phyloP scores from a whole-genome alignment of 768 basidiomycete species.

The Xanthoconium stramineum region DNA sequence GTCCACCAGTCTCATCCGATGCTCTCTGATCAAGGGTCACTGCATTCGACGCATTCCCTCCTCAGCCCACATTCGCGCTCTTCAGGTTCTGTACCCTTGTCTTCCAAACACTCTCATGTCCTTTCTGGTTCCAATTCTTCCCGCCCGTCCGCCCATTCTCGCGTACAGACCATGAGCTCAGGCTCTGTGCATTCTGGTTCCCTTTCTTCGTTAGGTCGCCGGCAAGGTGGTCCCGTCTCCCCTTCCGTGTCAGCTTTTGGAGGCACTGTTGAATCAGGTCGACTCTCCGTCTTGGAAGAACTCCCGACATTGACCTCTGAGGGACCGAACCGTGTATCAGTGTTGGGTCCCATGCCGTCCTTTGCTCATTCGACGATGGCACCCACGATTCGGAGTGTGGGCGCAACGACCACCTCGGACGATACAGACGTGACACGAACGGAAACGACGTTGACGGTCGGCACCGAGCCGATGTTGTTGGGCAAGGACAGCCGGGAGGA shows the following conservation, averaged over 20 bases:
- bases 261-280: slow-evolving; percentile 13
- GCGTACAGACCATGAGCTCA: slow-evolving; percentile 34
- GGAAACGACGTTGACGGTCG: slow-evolving; percentile 18
- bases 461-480: slow-evolving; percentile 9
- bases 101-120: slow-evolving; percentile 40
- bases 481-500: slow-evolving; percentile 13
- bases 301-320: slow-evolving; percentile 11
- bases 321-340: slow-evolving; percentile 23
- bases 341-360: slow-evolving; percentile 34
- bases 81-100: slow-evolving; percentile 54
- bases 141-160: slow-evolving; percentile 46
- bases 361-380: slow-evolving; percentile 26
- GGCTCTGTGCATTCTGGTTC: slow-evolving; percentile 48
- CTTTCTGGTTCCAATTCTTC: slow-evolving; percentile 55
- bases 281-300: slow-evolving; percentile 24
- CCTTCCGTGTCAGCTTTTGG: slow-evolving; percentile 55
- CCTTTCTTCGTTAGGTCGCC: slow-evolving; percentile 52
- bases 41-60: slow-evolving; percentile 62
- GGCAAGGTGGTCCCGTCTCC: slow-evolving; percentile 35
- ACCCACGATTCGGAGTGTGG: slow-evolving; percentile 32
- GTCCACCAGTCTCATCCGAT: slow-evolving; percentile 40
- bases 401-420: slow-evolving; percentile 29
- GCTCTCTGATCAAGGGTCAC: slow-evolving; percentile 60
- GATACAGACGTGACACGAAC: slow-evolving; percentile 28
- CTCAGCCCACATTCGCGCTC: slow-evolving; percentile 45